Percentiles rank a stretch among this genome's conserved stretches.
Evolutionary conservation across 2,329 filamentous ascomycete genomes (phyloP).

Genomic region (Penicillium sclerotigenum): DNA sequence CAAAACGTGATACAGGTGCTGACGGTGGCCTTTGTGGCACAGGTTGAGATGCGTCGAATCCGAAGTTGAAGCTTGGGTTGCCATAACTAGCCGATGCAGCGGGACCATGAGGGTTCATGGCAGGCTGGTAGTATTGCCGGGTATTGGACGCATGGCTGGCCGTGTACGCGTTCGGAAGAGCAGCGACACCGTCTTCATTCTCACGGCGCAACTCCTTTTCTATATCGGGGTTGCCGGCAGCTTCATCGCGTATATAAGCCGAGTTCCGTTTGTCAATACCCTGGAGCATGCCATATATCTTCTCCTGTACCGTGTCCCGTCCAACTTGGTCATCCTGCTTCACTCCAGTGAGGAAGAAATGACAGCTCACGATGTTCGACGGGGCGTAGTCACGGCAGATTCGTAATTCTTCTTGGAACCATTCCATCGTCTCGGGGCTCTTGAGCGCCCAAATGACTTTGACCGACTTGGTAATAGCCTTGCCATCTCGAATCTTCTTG

Average conservation of each 20-base stretch:
- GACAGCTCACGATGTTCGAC: conserved; percentile 82
- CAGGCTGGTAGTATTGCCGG: conserved; percentile 19
- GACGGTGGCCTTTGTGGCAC: conserved; percentile 78
- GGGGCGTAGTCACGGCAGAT: conserved; percentile 89
- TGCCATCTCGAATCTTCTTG: conserved; percentile 91
- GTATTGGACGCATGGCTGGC: conserved; percentile 19
- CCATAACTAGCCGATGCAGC: neutral
- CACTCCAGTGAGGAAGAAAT: conserved; percentile 87
- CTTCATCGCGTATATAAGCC: conserved; percentile 75
- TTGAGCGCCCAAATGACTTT: conserved; percentile 94
- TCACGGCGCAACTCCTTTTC: conserved; percentile 77
- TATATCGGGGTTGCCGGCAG: conserved; percentile 71
- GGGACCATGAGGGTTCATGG: conserved; percentile 3
- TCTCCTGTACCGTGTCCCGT: conserved; percentile 76
- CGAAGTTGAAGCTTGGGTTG: conserved; percentile 61
- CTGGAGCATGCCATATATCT: conserved; percentile 81
- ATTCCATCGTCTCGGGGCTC: conserved; percentile 88
- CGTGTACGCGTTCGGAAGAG: conserved; percentile 60
- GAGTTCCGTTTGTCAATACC: conserved; percentile 86
- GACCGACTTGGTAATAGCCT: conserved; percentile 85
- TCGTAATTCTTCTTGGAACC: conserved; percentile 92
- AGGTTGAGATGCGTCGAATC: conserved; percentile 78
- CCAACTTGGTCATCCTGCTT: conserved; percentile 61
- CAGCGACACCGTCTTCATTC: conserved; percentile 79
- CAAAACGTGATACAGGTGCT: conserved; percentile 82